Base-by-base conservation (phyloP, 257 asterid genomes). In the Capsicum baccatum region DNA sequence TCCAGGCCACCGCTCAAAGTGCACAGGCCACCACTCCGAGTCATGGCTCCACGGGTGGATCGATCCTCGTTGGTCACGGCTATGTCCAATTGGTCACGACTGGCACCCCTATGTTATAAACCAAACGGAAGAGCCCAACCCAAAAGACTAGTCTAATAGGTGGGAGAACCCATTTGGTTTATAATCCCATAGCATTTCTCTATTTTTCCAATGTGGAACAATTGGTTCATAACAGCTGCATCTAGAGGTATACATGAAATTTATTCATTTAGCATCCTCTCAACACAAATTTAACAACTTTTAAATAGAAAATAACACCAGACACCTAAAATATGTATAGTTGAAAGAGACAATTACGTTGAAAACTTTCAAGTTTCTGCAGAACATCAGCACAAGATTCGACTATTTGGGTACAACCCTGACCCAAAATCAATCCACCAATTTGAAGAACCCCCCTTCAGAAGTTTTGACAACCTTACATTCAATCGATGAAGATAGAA, bases 401-500 rank as follows among this genome's bases (percentile, higher is more conserved):
- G 83, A 92, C 26, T 60, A 93, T 71, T 83, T 69, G 80, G 56
- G 73, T 86, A 70, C 89, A 89, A 83, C 91, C 92, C 33, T 82
- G 88, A 50, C 79, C 74, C 59, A 85, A 86, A 86, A 92, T 87
- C 78, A 88, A 83, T 83, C 94, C 97, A 15, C 97, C 94, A 10
- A 90, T 91, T 83, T 87, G 89, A 81, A 93, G 64, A 84, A 84
- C 87, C 89, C 84, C 15, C 85, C 84, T 11, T 85, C 64, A 50
- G 88, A 86, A 74, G 81, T 67, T 70, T 83, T 83, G 71, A 86
- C 82, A 86, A 89, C 89, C 87, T 89, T 91, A 85, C 93, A 89
- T 82, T 87, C 92, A 54, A 92, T 52, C 26, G 92, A 93, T 33
- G 97, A 90, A 50, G 92, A 88, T 55, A 94, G 83, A 86, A 91